phyloP scores from a whole-genome alignment of 2,329 filamentous ascomycete genomes.

The Botryotinia narcissicola region DNA sequence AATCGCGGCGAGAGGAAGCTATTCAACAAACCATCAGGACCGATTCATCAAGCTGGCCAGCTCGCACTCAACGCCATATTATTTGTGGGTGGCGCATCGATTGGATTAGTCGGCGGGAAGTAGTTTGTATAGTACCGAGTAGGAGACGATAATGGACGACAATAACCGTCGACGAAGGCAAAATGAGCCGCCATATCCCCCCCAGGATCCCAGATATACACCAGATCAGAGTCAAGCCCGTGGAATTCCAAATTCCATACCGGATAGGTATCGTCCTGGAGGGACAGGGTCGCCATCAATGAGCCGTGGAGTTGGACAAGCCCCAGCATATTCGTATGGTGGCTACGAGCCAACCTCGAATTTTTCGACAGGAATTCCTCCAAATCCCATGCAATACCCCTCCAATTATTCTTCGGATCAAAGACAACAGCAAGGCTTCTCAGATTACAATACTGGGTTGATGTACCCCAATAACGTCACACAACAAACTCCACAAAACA shows the following conservation, averaged over 20 bases:
- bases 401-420: slow-evolving; percentile 49
- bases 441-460: slow-evolving; percentile 62
- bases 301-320: slow-evolving; percentile 46
- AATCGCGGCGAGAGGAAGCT: neutral
- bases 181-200: slow-evolving; percentile 67
- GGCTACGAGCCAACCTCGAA: slow-evolving; percentile 57
- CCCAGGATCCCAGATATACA: slow-evolving; percentile 54
- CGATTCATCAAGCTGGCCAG: slow-evolving; percentile 60
- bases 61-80: slow-evolving; percentile 57
- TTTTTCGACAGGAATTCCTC: slow-evolving; percentile 44
- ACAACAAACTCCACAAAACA: slow-evolving; percentile 57
- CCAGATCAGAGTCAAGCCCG: slow-evolving; percentile 33
- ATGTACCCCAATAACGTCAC: slow-evolving; percentile 78
- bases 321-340: slow-evolving; percentile 51
- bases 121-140: slow-evolving; percentile 48
- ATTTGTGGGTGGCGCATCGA: slow-evolving; percentile 64
- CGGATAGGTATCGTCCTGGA: slow-evolving; percentile 48
- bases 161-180: slow-evolving; percentile 71
- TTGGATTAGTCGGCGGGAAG: slow-evolving; percentile 58
- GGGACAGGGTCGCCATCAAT: slow-evolving; percentile 47
- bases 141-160: slow-evolving; percentile 70
- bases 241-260: slow-evolving; percentile 30
- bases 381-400: slow-evolving; percentile 42
- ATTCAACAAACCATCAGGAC: neutral
- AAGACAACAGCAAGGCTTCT: slow-evolving; percentile 53